Conservation (phyloP, 306 rosid species). For the Trifolium repens region DNA sequence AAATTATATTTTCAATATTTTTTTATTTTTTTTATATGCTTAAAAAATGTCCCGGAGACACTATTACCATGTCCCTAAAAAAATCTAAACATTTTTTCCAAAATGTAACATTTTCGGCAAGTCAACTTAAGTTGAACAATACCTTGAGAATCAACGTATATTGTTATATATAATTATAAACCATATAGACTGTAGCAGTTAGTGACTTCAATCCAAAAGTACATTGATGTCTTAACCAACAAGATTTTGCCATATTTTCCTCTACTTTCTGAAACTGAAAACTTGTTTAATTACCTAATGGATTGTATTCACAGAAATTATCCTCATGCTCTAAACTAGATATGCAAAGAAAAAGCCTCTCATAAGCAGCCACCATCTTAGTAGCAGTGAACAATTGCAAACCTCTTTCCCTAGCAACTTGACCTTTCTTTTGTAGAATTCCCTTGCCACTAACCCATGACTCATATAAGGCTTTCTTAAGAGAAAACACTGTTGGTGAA, state of each 20-base stretch:
- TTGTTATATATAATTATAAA: too few relatives aligned
- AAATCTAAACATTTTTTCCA: too few relatives aligned
- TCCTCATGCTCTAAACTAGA: slow-evolving; percentile 44
- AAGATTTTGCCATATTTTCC: neutral
- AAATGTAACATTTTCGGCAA: too few relatives aligned
- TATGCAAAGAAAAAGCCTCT: slow-evolving; percentile 78
- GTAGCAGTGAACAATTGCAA: slow-evolving; percentile 69
- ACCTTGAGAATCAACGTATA: too few relatives aligned
- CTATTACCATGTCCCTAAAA: too few relatives aligned
- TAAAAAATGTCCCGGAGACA: too few relatives aligned
- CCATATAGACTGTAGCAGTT: too few relatives aligned
- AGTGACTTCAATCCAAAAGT: slow-evolving; percentile 13
- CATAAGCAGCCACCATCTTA: slow-evolving; percentile 73
- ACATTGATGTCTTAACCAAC: neutral
- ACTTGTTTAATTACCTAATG: slow-evolving; percentile 16
- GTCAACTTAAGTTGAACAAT: too few relatives aligned
- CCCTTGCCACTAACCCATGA: slow-evolving; percentile 52
- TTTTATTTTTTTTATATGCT: too few relatives aligned
- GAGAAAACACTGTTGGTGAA: slow-evolving; percentile 64
- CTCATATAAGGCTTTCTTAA: slow-evolving; percentile 54
- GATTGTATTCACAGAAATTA: slow-evolving; percentile 51
- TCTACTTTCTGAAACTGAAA: neutral
- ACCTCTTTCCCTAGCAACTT: slow-evolving; percentile 65
- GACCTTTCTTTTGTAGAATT: slow-evolving; percentile 60
- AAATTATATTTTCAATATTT: too few relatives aligned